Evolutionary conservation across 176 grass and related monocot genomes (phyloP), one percentile per base, ranked within the genome.

Genomic region (Avena eriantha): DNA sequence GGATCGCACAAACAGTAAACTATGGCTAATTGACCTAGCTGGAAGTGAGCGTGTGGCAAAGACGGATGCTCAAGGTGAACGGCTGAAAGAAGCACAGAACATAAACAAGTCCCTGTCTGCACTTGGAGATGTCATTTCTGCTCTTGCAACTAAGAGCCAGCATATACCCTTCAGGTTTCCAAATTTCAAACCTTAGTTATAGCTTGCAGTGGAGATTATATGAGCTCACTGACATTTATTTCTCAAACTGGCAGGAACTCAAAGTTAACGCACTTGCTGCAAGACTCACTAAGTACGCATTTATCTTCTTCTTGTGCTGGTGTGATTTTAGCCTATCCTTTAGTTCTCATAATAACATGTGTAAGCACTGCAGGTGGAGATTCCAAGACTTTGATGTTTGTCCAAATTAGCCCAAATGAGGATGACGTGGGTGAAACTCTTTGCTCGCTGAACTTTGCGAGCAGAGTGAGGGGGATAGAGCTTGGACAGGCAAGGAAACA

Each of bases 41-140:
- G 97, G 97, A 43, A 98, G 97, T 87, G 97, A 98, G 85, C 83
- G 97, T 77, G 84, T 98, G 16, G 75, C 92, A 63, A 98, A 98
- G 87, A 96, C 97, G 57, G 97, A 98, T 58, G 97, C 94, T 65
- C 97, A 98, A 94, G 97, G 97, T 81, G 97, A 99, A 64, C 82
- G 97, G n/a, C 69, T 99, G 74, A 99, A 91, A 85, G 97, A 99
- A 86, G 92, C 97, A 16, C 97, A 99, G 29, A 99, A 88, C 65
- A 99, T 99, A 31, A 99, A 96, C 61, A 99, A 93, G 66, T 99
- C 97, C 9, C 97, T 99, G 79, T 99, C 92, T 79, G 97, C 97
- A 23, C 91, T 99, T 73, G 97, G 97, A 59, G 94, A 99, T 80
- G 97, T 99, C 36, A 99, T 99, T 88, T 99, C 92, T 48, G 92